Conservation (phyloP, 352 stramenopile genomes). For the Phytophthora lateralis region DNA sequence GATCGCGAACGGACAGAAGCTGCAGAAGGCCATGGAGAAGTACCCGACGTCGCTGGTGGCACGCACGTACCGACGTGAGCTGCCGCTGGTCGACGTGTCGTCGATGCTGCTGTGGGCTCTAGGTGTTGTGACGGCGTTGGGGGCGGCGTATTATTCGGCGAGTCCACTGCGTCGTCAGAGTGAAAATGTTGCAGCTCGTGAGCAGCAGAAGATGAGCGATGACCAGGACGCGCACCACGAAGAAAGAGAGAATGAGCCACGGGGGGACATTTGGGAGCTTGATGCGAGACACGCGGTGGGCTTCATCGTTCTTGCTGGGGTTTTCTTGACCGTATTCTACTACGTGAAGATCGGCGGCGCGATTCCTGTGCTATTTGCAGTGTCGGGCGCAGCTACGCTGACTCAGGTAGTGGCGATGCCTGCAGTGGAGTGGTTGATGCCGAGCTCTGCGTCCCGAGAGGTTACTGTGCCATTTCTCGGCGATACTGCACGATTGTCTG, state of each 20-base stretch:
- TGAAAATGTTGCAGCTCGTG: constrained; percentile 8
- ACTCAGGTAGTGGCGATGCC: constrained; percentile 61
- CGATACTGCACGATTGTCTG: constrained; percentile 49
- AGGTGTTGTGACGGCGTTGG: constrained; percentile 59
- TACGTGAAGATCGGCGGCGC: constrained; percentile 64
- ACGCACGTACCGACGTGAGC: constrained; percentile 50
- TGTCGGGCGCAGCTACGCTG: constrained; percentile 57
- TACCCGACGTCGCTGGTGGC: constrained; percentile 48
- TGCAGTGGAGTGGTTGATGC: constrained; percentile 39
- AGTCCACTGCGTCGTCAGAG: constrained; percentile 14
- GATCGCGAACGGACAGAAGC: constrained; percentile 54
- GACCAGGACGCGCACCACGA: constrained; percentile 16
- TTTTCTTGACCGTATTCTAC: constrained; percentile 75
- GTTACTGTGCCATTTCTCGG: constrained; percentile 42
- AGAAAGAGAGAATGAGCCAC: constrained; percentile 15
- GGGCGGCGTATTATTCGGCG: constrained; percentile 71
- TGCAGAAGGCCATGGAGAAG: constrained; percentile 43
- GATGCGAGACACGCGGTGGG: constrained; percentile 59
- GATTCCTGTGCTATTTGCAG: constrained; percentile 72
- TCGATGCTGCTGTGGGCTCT: constrained; percentile 70
- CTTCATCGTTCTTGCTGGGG: constrained; percentile 65
- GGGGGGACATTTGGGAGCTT: constrained; percentile 62
- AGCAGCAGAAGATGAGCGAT: constrained; percentile 31
- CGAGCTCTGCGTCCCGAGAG: constrained; percentile 40
- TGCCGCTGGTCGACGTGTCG: constrained; percentile 59